phyloP scores from a whole-genome alignment of 2,329 filamentous ascomycete genomes.

The Raffaelea deltoideospora region DNA sequence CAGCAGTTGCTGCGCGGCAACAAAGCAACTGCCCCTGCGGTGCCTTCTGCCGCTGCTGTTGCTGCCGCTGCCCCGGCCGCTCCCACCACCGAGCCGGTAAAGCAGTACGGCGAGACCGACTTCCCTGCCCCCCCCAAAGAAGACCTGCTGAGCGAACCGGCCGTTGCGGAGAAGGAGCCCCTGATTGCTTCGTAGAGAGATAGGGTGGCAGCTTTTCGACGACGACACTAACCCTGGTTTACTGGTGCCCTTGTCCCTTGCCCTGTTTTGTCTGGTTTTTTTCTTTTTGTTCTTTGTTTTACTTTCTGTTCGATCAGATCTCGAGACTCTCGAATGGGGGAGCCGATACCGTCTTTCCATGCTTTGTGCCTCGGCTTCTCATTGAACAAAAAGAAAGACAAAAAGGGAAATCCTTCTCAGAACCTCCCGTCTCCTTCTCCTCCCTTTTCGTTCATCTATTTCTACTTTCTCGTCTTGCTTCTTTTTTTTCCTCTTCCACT shows the following conservation, averaged over 20 bases:
- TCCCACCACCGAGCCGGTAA: conserved; percentile 10
- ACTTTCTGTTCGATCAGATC: not conserved
- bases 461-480: not conserved
- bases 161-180: conserved; percentile 17
- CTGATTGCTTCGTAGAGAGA: conserved; percentile 8
- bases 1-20: conserved; percentile 44
- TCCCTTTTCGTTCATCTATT: not conserved
- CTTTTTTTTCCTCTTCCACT: conserved; percentile 5
- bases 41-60: conserved; percentile 6
- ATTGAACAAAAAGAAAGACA: no score
- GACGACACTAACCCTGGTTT: no score
- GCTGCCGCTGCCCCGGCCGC: conserved; percentile 2
- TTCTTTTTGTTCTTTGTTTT: not conserved
- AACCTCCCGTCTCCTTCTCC: not conserved
- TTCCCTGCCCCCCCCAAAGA: conserved; percentile 29
- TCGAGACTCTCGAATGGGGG: not conserved
- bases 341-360: no score
- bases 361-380: no score
- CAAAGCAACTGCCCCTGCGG: conserved; percentile 22
- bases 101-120: conserved; percentile 25
- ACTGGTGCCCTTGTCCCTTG: not conserved
- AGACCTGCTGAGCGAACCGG: conserved; percentile 31
- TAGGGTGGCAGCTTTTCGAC: not conserved
- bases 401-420: not conserved
- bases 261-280: not conserved